phyloP scores from a whole-genome alignment of 176 grass and related monocot species.

The Calamus simplicifolius region DNA sequence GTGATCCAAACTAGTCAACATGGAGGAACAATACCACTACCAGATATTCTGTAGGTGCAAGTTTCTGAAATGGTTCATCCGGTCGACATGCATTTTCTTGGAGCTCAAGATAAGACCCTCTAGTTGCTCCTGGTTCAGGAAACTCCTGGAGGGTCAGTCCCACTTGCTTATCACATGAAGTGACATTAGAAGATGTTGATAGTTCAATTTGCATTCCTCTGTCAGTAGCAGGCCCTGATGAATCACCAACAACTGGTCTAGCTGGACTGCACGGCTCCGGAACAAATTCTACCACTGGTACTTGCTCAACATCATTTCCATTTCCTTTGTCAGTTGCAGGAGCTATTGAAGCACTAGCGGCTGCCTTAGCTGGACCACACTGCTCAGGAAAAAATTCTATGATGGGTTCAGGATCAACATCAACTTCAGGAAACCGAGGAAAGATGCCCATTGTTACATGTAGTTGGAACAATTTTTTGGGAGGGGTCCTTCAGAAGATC shows the following conservation, averaged over 20 bases:
- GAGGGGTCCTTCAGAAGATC: slow-evolving; percentile 30
- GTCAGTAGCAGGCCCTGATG: slow-evolving; percentile 19
- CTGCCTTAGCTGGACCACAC: too few relatives aligned
- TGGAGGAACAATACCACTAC: background rate
- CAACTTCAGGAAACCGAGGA: slow-evolving; percentile 24
- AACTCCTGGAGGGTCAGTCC: slow-evolving; percentile 17
- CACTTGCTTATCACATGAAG: slow-evolving; percentile 30
- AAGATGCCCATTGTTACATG: slow-evolving; percentile 26
- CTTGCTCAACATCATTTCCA: slow-evolving; percentile 24
- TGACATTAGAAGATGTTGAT: slow-evolving; percentile 12
- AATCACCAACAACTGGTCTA: slow-evolving; percentile 21
- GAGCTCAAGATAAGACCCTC: background rate
- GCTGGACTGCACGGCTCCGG: slow-evolving; percentile 23
- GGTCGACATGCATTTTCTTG: background rate
- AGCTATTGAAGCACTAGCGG: too few relatives aligned
- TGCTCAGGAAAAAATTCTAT: too few relatives aligned
- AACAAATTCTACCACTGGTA: slow-evolving; percentile 36
- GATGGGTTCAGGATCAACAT: background rate
- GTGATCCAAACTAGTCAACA: background rate
- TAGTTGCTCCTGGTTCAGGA: slow-evolving; percentile 1
- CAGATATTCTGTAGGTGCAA: background rate
- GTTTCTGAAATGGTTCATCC: slow-evolving; percentile 1
- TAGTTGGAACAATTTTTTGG: slow-evolving; percentile 20
- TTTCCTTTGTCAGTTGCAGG: too few relatives aligned
- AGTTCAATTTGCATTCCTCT: slow-evolving; percentile 15